phyloP scores from a whole-genome alignment of 495 filamentous ascomycete species.

The Xylaria palmicola region DNA sequence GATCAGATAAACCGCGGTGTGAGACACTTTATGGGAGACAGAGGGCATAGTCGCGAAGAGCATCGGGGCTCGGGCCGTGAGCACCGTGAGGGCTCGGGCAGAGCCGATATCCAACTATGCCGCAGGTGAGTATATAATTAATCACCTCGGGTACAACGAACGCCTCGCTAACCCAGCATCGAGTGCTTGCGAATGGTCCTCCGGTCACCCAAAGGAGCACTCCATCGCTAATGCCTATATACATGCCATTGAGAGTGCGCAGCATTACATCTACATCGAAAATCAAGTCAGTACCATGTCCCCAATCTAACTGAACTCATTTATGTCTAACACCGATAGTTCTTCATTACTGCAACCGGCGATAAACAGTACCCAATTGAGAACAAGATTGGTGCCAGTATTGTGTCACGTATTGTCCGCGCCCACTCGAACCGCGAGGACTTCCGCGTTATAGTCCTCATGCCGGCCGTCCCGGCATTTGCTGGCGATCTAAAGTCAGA shows the following conservation, averaged over 20 bases:
- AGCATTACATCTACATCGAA: constrained; percentile 92
- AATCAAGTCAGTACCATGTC: constrained; percentile 59
- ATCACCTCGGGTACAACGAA: not conserved
- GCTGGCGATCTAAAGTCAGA: constrained; percentile 83
- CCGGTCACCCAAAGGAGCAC: constrained; percentile 68
- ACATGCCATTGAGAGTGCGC: constrained; percentile 72
- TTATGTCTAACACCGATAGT: constrained; percentile 40
- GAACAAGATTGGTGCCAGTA: constrained; percentile 85
- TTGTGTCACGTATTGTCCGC: constrained; percentile 82
- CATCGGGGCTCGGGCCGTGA: constrained; percentile 22
- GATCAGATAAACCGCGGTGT: constrained; percentile 44
- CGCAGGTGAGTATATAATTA: constrained; percentile 35
- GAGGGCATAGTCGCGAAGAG: constrained; percentile 10
- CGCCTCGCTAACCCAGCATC: constrained; percentile 9
- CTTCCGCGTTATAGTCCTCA: constrained; percentile 82
- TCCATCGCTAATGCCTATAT: constrained; percentile 90
- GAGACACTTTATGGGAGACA: constrained; percentile 32
- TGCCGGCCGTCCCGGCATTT: constrained; percentile 87
- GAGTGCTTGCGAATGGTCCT: constrained; percentile 71
- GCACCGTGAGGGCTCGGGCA: constrained; percentile 7
- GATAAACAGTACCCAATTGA: constrained; percentile 73
- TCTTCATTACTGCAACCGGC: constrained; percentile 91
- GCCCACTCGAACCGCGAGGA: constrained; percentile 69
- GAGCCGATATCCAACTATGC: constrained; percentile 39
- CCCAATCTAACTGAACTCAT: not conserved